A percentile compares a stretch with the other conserved stretches of the same genome.
phyloP scores from a whole-genome alignment of 169 alveolate genomes.

The Babesia bovis region DNA sequence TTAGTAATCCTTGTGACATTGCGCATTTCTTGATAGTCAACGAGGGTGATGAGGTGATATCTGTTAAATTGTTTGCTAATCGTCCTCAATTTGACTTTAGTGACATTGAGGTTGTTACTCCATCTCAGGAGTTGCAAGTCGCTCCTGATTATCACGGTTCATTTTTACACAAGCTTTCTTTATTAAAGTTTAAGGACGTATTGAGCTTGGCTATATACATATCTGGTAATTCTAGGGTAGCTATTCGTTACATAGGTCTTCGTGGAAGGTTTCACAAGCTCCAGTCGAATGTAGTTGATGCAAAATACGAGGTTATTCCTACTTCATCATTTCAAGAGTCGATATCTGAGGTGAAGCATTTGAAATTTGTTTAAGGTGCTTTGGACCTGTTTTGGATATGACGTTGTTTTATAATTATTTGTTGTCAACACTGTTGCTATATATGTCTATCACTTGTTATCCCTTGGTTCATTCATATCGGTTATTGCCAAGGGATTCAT shows the following conservation, averaged over 20 bases:
- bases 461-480: no score
- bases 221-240: conserved; percentile 6
- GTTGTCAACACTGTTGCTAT: not conserved
- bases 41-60: conserved; percentile 38
- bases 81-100: conserved; percentile 59
- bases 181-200: conserved; percentile 50
- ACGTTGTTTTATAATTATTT: not conserved
- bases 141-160: conserved; percentile 71
- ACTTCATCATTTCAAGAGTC: conserved; percentile 18
- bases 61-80: conserved; percentile 33
- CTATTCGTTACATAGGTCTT: conserved; percentile 60
- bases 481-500: no score
- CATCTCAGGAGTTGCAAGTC: conserved; percentile 41
- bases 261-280: conserved; percentile 39
- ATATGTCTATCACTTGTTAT: not conserved
- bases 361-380: conserved; percentile 26
- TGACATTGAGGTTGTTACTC: conserved; percentile 59
- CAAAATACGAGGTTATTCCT: conserved; percentile 62
- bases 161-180: conserved; percentile 33
- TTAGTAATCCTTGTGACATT: conserved; percentile 50
- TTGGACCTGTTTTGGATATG: not conserved
- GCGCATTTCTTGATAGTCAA: conserved; percentile 48
- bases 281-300: conserved; percentile 43
- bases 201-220: conserved; percentile 46
- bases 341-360: conserved; percentile 16